phyloP scores from a whole-genome alignment of 2,329 filamentous ascomycete species.

The Colletotrichum incanum region DNA sequence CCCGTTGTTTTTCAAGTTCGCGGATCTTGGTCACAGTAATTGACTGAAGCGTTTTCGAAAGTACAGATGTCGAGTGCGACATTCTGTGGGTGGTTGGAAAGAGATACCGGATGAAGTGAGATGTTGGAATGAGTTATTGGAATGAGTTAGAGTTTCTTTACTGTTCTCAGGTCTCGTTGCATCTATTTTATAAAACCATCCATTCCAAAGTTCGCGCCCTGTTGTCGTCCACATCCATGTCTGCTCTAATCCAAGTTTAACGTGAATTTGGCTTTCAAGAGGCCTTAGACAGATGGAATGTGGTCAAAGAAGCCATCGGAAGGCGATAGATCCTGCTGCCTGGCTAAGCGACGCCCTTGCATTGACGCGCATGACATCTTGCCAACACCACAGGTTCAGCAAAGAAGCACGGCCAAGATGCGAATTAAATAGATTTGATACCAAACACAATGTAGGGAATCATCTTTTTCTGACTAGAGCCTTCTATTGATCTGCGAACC shows the following conservation, averaged over 20 bases:
- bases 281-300: not conserved
- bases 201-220: not conserved
- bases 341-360: constrained; percentile 8
- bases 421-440: not conserved
- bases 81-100: not conserved
- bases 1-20: constrained; percentile 59
- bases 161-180: no score
- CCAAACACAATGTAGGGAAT: not conserved
- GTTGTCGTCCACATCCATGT: no score
- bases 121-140: not conserved
- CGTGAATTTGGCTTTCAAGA: not conserved
- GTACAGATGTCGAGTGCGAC: constrained; percentile 1
- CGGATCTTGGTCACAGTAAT: constrained; percentile 62
- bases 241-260: no score
- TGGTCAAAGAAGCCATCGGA: not conserved
- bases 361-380: not conserved
- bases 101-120: not conserved
- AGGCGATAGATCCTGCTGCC: not conserved
- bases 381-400: not conserved
- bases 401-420: rapidly evolving
- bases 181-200: not conserved
- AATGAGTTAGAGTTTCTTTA: not conserved
- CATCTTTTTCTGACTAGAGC: not conserved
- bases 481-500: not conserved
- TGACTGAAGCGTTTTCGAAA: constrained; percentile 60